phyloP scores from a whole-genome alignment of 208 protist genomes.

The Lotmaria passim region DNA sequence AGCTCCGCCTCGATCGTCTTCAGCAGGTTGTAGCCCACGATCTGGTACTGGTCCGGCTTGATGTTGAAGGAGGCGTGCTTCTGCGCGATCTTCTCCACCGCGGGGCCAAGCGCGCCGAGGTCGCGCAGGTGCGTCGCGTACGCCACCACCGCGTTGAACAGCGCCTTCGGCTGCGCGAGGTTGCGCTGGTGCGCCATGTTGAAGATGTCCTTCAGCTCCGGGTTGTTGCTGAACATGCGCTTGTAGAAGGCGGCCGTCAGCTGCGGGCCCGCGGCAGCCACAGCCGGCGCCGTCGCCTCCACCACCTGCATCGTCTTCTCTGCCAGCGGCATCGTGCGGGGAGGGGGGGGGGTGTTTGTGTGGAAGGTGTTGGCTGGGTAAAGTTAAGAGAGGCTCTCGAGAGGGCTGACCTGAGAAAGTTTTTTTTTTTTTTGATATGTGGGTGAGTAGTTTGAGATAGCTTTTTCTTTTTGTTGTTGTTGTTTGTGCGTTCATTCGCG shows the following conservation, averaged over 20 bases:
- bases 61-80: conserved; percentile 54
- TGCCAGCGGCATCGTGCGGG: conserved; percentile 30
- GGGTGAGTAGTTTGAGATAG: no score
- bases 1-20: conserved; percentile 52
- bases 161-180: conserved; percentile 45
- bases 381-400: no score
- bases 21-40: conserved; percentile 54
- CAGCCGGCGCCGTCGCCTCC: conserved; percentile 42
- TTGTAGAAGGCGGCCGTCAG: conserved; percentile 46
- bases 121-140: conserved; percentile 52
- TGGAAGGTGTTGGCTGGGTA: neutral
- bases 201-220: conserved; percentile 55
- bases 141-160: conserved; percentile 50
- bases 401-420: no score
- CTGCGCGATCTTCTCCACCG: conserved; percentile 50
- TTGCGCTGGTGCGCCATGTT: conserved; percentile 48
- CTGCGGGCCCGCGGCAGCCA: conserved; percentile 36
- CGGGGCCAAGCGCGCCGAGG: conserved; percentile 37
- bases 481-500: no score
- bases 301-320: conserved; percentile 48
- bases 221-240: conserved; percentile 47
- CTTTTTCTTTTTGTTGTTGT: no score
- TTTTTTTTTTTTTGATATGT: no score
- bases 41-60: conserved; percentile 43
- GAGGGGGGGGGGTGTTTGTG: neutral